phyloP scores from a whole-genome alignment of 805 yeast genomes.

The Saccharomycopsis javanensis region DNA sequence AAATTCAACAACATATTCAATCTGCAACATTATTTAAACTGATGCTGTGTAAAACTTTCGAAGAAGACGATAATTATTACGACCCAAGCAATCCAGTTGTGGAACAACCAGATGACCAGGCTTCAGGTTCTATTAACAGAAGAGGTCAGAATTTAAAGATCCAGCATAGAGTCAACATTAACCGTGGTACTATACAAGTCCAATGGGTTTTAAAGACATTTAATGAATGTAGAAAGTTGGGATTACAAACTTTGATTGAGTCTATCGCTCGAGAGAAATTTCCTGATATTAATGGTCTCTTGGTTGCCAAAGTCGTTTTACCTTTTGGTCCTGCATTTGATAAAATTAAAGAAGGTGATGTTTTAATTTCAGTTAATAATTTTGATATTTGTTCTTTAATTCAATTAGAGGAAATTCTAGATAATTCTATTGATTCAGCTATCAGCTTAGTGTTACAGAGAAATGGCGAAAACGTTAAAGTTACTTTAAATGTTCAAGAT shows the following conservation, averaged over 20 bases:
- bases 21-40: constrained; percentile 12
- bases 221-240: constrained; percentile 20
- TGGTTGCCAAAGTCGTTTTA: constrained; percentile 19
- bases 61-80: constrained; percentile 16
- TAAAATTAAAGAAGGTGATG: constrained; percentile 20
- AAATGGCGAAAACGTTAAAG: constrained; percentile 20
- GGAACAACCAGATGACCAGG: constrained; percentile 4
- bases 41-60: constrained; percentile 14
- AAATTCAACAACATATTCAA: constrained; percentile 15
- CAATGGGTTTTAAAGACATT: constrained; percentile 20
- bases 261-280: constrained; percentile 20
- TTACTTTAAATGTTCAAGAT: constrained; percentile 18
- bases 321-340: constrained; percentile 20
- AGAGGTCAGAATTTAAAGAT: constrained; percentile 6
- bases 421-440: constrained; percentile 15
- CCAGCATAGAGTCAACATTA: constrained; percentile 18
- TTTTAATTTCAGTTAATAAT: constrained; percentile 19
- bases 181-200: constrained; percentile 20
- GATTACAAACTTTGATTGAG: constrained; percentile 20
- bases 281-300: constrained; percentile 20
- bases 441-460: constrained; percentile 19
- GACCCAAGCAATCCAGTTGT: constrained; percentile 17
- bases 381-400: constrained; percentile 20
- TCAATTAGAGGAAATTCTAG: constrained; percentile 20
- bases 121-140: neutral